Percentiles rank a stretch among this genome's conserved stretches.
phyloP scores from a whole-genome alignment of 2,329 filamentous ascomycete genomes.

The Aschersonia sp. region DNA sequence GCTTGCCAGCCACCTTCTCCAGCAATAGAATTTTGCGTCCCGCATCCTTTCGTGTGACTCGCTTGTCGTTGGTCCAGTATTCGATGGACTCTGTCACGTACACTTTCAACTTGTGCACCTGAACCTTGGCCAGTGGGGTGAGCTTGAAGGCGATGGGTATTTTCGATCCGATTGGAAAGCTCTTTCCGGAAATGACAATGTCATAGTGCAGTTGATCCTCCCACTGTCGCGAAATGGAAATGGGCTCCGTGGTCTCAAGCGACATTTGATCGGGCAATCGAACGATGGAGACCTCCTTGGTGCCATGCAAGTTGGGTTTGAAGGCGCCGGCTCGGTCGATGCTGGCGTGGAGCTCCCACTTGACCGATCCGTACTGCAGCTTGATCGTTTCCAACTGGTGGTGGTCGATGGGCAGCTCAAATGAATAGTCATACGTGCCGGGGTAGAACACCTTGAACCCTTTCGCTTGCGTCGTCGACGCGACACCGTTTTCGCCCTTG shows the following conservation, averaged over 20 bases:
- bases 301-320: constrained; percentile 72
- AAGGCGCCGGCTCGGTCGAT: constrained; percentile 83
- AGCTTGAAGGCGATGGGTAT: constrained; percentile 92
- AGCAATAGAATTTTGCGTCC: constrained; percentile 75
- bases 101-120: constrained; percentile 85
- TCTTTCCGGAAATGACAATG: constrained; percentile 91
- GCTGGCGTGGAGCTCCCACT: constrained; percentile 74
- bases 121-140: constrained; percentile 83
- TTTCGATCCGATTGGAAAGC: constrained; percentile 74
- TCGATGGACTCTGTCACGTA: constrained; percentile 83
- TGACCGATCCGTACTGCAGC: constrained; percentile 73
- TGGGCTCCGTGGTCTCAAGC: constrained; percentile 80
- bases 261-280: constrained; percentile 79
- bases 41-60: constrained; percentile 72
- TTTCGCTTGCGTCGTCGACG: constrained; percentile 44
- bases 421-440: constrained; percentile 52
- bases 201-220: constrained; percentile 93
- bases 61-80: constrained; percentile 77
- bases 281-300: constrained; percentile 70
- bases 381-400: constrained; percentile 80
- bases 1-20: constrained; percentile 73
- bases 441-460: constrained; percentile 80
- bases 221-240: constrained; percentile 87
- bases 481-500: constrained; percentile 57
- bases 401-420: constrained; percentile 81